Evolutionary conservation across 2,329 filamentous ascomycete species (phyloP), one percentile per base, ranked within the genome.

Genomic region (Coniosporium tulheliwenetii): DNA sequence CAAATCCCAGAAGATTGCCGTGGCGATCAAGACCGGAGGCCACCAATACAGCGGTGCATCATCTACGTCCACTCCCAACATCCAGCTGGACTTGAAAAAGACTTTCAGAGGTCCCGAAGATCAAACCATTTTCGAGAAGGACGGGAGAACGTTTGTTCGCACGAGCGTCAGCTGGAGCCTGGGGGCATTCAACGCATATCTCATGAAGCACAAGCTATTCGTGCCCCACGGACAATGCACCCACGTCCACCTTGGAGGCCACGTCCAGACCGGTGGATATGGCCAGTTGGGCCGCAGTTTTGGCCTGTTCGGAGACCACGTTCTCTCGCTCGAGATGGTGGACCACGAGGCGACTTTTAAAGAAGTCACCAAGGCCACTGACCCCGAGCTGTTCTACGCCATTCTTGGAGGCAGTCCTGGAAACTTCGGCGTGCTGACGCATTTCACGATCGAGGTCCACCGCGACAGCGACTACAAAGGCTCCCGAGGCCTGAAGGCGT

Each of bases 31-130:
- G 43, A 69, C 56, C 1, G 67, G 67, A 0, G 67, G 67, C 1
- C 67, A 70, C 41, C 65, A 70, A 45, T 70, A 70, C 47, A 66
- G 62, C 39, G 67, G 67, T 14, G 66, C 67, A 10, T 69, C 60
- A 0, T 70, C 66, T 0, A 68, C 65, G 0, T 50, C 55, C 16
- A 58, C 54, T 3, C 53, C 55, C 1, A 66, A 66, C 39, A 69
- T 70, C 40, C 66, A 68, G 43, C 47, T 70, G 12, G 65, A 69
- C 39, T 55, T 70, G 2, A 53, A 57, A 44, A 51, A 56, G 30
- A 62, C 62, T 26, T 26, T 26, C 19, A 26, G 19, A 26, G 19
- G 19, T 26, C 19, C 19, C 19, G 7, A 26, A 3, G 19, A 26
- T 7, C 19, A 26, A 26, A 26, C 19, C 7, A 26, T 26, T 7